Evolutionary conservation across 805 yeast genomes (phyloP).

Genomic region (Saturnispora silvae): DNA sequence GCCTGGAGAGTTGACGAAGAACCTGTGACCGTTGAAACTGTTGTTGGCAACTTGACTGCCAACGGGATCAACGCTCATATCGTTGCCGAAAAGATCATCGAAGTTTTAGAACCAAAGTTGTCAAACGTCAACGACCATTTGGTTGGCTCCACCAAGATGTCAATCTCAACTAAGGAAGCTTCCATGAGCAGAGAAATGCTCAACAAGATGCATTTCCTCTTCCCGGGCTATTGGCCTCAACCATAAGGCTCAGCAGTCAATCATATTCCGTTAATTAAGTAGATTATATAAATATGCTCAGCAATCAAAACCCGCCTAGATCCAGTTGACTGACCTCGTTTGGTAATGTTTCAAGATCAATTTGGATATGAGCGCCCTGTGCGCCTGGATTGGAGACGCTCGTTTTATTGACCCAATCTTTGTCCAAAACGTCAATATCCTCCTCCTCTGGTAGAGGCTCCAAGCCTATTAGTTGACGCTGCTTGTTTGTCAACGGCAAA

Average conservation of each 20-base stretch:
- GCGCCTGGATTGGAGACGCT: no score
- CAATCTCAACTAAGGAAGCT: slow-evolving; percentile 67
- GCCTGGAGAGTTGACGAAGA: slow-evolving; percentile 96
- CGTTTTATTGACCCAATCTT: not conserved
- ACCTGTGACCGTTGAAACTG: slow-evolving; percentile 97
- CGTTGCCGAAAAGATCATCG: slow-evolving; percentile 61
- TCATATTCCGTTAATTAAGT: no score
- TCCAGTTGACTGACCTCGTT: not conserved
- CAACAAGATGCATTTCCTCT: slow-evolving; percentile 73
- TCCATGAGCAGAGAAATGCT: slow-evolving; percentile 66
- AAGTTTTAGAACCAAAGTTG: slow-evolving; percentile 52
- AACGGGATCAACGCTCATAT: slow-evolving; percentile 79
- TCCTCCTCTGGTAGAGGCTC: slow-evolving; percentile 6
- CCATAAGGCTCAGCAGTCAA: no score
- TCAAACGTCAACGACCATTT: slow-evolving; percentile 64
- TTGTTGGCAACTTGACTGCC: slow-evolving; percentile 80
- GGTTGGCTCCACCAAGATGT: slow-evolving; percentile 64
- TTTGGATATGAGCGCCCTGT: no score
- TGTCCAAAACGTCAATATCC: slow-evolving; percentile 5
- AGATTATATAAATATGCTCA: no score
- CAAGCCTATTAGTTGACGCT: slow-evolving; percentile 37
- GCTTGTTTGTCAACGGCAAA: slow-evolving; percentile 36
- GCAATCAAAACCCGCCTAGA: no score
- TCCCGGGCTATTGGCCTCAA: slow-evolving; percentile 60
- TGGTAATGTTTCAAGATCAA: no score